These are phyloP conservation scores for Daldinia caldariorum DNA, from an alignment of 495 filamentous ascomycete species.

Conservation along the genomic window DNA sequence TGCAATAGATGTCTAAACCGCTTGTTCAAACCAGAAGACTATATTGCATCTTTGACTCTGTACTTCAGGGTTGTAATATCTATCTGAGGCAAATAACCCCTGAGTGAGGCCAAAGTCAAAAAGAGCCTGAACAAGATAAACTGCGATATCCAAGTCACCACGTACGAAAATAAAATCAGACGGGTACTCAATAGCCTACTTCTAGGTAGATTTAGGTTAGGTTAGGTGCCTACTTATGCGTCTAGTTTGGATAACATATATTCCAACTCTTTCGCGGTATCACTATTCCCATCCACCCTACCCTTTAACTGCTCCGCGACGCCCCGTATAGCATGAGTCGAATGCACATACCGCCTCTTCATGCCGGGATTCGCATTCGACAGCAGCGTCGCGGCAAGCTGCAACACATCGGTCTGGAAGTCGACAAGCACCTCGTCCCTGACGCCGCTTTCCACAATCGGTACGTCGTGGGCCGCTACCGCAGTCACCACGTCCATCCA, in stretches of 20 bases:
- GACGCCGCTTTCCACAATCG: slow-evolving; percentile 19
- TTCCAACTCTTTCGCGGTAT: slow-evolving; percentile 37
- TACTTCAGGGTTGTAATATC: not conserved
- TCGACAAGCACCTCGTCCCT: slow-evolving; percentile 49
- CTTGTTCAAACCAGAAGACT: not conserved
- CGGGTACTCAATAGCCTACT: not conserved
- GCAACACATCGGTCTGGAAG: slow-evolving; percentile 59
- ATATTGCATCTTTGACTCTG: no score
- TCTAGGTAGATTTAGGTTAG: no score
- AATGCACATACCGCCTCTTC: slow-evolving; percentile 57
- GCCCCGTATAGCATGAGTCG: slow-evolving; percentile 52
- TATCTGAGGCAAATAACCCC: no score
- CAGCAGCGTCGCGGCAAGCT: slow-evolving; percentile 61
- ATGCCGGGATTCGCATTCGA: slow-evolving; percentile 55
- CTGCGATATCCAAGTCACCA: no score
- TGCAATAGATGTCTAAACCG: not conserved
- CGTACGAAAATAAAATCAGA: not conserved
- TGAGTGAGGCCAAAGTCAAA: no score
- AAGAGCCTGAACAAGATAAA: no score
- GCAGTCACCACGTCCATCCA: slow-evolving; percentile 59
- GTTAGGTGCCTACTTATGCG: no score
- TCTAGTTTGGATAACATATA: slow-evolving; percentile 43
- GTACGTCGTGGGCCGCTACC: slow-evolving; percentile 51
- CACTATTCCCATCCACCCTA: slow-evolving; percentile 34
- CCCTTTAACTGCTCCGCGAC: slow-evolving; percentile 50